phyloP scores from a whole-genome alignment of 352 stramenopile species.

The Pythium phragmitis region DNA sequence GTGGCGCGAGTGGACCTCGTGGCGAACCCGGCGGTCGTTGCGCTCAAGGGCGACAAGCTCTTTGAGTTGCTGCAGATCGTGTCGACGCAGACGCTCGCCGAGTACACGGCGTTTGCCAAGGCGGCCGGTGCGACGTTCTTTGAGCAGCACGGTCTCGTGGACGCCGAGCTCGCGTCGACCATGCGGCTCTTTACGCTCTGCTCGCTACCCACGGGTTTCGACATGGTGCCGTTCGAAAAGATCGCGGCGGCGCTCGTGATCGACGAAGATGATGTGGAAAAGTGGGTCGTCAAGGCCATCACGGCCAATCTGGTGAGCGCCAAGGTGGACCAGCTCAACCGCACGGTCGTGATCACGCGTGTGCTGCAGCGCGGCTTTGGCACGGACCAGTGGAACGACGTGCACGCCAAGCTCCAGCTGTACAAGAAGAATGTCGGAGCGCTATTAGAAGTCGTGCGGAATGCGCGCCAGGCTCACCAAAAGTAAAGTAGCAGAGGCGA shows the following conservation, averaged over 20 bases:
- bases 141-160: conserved; percentile 50
- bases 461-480: conserved; percentile 64
- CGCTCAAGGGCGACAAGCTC: conserved; percentile 72
- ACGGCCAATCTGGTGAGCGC: conserved; percentile 88
- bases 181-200: conserved; percentile 94
- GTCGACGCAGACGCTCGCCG: conserved; percentile 89
- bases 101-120: conserved; percentile 86
- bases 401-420: conserved; percentile 85
- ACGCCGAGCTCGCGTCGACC: conserved; percentile 66
- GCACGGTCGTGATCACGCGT: conserved; percentile 87
- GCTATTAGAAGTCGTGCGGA: conserved; percentile 85
- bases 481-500: conserved; percentile 36
- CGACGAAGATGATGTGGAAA: conserved; percentile 87
- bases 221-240: conserved; percentile 89
- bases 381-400: conserved; percentile 86
- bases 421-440: conserved; percentile 94
- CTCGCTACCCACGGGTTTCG: conserved; percentile 87
- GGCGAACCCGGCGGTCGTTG: conserved; percentile 70
- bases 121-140: conserved; percentile 62
- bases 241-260: conserved; percentile 86
- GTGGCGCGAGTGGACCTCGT: conserved; percentile 87
- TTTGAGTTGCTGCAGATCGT: conserved; percentile 91
- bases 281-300: conserved; percentile 94
- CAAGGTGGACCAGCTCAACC: conserved; percentile 94
- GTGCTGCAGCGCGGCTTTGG: conserved; percentile 83